Evolutionary conservation across 2,329 filamentous ascomycete species (phyloP), one percentile per base, ranked within the genome.

Genomic region (Aureobasidium sp.): DNA sequence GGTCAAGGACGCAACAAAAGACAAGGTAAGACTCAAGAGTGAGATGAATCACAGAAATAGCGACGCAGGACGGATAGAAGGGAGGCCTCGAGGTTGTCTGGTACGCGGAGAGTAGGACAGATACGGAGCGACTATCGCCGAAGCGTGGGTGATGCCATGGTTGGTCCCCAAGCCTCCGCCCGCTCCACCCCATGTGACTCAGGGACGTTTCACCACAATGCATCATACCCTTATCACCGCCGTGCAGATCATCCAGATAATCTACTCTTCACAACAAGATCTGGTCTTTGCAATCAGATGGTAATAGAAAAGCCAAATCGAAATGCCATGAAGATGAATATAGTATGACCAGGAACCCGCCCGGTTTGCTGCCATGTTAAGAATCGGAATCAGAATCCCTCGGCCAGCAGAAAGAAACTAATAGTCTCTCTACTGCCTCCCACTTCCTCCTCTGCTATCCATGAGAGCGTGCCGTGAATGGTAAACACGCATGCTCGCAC

Each of bases 281-380:
- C 29, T 52, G 7, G 37, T 42, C 41, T 42, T 32, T 44, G 52
- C 26, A 32, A 36, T 29, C 50, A 27, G 26, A 8, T 32, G 20
- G 20, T 20, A 20, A 20, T 32, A 8, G 17, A 32, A 44, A 32
- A 56, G 26, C 23, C 26, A 34, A 36, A 37, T 13, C n/a, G 13
- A 10, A 44, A 44, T 57, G 41, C 53, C 41, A 23, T 26, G 29
- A 57, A 55, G 51, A 55, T 55, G 41, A 46, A 57, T 57, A 47
- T 44, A 57, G 10, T 26, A 34, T 42, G 23, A 51, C 57, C 57
- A 60, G 57, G 57, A 60, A 34, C 57, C 57, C 57, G 57, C 57
- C 57, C 57, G 37, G 46, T 32, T 29, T 34, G 42, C 26, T 60
- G 46, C 56, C 44, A 39, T 50, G 17, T 10, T 37, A 59, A 48